These are phyloP conservation scores for Bothriochloa decipiens DNA, from an alignment of 176 grass and related monocot species.

Conservation along the genomic window DNA sequence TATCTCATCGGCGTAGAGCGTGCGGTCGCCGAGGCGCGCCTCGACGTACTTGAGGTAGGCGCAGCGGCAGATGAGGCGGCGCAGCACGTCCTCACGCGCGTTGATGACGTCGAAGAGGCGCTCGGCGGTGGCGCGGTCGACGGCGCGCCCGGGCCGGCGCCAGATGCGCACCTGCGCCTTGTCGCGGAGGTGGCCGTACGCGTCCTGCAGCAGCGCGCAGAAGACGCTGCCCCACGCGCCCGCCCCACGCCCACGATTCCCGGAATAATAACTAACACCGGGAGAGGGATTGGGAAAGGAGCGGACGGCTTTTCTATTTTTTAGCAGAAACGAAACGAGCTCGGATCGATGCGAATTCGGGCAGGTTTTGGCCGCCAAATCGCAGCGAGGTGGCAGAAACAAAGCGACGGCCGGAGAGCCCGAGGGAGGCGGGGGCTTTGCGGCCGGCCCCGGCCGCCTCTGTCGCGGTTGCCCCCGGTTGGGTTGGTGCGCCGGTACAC, in stretches of 20 bases:
- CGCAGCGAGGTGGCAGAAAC: neutral
- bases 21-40: conserved; percentile 82
- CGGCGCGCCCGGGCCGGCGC: conserved; percentile 73
- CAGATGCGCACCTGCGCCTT: conserved; percentile 93
- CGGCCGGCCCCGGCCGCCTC: neutral
- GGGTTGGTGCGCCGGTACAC: conserved; percentile 25
- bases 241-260: conserved; percentile 87
- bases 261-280: neutral
- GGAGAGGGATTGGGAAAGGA: conserved; percentile 12
- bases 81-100: conserved; percentile 86
- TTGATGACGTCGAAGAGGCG: conserved; percentile 97
- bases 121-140: conserved; percentile 81
- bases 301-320: neutral
- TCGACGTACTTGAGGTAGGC: conserved; percentile 98
- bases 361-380: no score
- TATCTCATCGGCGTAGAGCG: conserved; percentile 93
- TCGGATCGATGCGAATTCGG: neutral
- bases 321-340: neutral
- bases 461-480: conserved; percentile 3
- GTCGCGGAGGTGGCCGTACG: conserved; percentile 89
- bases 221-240: conserved; percentile 98
- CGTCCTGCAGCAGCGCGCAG: conserved; percentile 90
- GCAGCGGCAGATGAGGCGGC: conserved; percentile 75
- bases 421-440: conserved; percentile 31
- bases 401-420: conserved; percentile 34